phyloP scores from a whole-genome alignment of 176 grass and related monocot species.

The Eragrostis nindensis region DNA sequence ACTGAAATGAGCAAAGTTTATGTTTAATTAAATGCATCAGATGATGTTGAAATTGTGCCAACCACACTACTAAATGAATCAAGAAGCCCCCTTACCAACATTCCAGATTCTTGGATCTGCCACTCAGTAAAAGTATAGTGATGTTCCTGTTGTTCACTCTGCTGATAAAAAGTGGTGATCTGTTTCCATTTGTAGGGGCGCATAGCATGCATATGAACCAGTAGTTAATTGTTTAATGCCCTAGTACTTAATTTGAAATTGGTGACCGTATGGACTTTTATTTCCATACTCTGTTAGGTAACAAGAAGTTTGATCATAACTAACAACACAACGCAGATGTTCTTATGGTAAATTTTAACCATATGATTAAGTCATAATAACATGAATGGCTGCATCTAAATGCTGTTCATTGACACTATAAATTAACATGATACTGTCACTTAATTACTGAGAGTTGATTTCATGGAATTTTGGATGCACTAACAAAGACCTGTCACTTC shows the following conservation, averaged over 20 bases:
- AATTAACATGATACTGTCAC: constrained; percentile 18
- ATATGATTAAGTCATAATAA: not conserved
- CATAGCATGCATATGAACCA: not conserved
- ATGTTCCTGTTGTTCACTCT: constrained; percentile 22
- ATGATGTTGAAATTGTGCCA: constrained; percentile 5
- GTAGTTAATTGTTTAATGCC: constrained; percentile 16
- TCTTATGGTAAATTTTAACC: constrained; percentile 15
- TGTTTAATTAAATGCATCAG: not conserved
- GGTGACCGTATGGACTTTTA: not conserved
- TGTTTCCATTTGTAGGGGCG: constrained; percentile 9
- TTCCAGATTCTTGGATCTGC: not conserved
- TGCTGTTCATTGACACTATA: not conserved
- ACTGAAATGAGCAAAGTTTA: constrained; percentile 1
- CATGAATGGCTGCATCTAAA: constrained; percentile 2
- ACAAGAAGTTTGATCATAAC: constrained; percentile 16
- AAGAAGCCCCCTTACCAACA: constrained; percentile 19
- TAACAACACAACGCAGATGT: not conserved
- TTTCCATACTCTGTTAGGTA: constrained; percentile 36
- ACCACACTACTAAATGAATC: constrained; percentile 24
- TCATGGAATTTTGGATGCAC: constrained; percentile 6
- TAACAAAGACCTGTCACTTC: constrained; percentile 36
- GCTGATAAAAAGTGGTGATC: constrained; percentile 12
- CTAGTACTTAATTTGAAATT: constrained; percentile 26
- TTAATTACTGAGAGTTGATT: constrained; percentile 26
- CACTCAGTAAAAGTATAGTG: not conserved